Evolutionary conservation across 1,139 yeast species (phyloP), one percentile per base, ranked within the genome.

Genomic region (Chernovozyma sophiae-reginae): DNA sequence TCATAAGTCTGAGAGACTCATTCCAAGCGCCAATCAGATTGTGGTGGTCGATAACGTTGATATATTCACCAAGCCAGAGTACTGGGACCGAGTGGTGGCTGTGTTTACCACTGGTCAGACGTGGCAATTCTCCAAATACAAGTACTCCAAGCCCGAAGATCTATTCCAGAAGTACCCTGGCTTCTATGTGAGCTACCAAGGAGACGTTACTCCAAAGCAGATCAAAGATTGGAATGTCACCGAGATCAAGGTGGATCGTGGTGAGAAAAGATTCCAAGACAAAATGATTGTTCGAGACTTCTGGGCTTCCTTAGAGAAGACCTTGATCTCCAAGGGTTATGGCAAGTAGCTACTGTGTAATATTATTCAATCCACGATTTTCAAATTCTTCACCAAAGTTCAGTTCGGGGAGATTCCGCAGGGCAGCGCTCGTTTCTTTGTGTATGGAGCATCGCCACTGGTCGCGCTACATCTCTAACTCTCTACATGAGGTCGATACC

Each of bases 41-140:
- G 73, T 85, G 51, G 86, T 92, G 36, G 97, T 89, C 19, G 95
- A 86, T 55, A 85, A 85, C 42, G 89, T 89, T 5, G 95, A 89
- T 39, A 76, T 81, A 60, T 90, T 92, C 66, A 81, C 85, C 19
- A 90, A 89, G 55, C 96, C 96, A 3, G 98, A 92, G 54, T 89
- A 94, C 60, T 92, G 99, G 99, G 87, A 83, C 51, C 74, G 98
- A 41, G 97, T 94, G 1, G 86, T 92, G 34, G 97, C 96, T 0
- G 86, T 92, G 22, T 85, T 92, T 64, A 92, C 96, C 13, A 92
- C 97, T 2, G 98, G 99, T 14, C 98, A 92, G 63, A 74, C 82
- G 37, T 92, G 99, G 99, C 99, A 92, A 62, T 86, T 92, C 61
- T 78, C 86, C 51, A 79, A 81, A 51, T 92, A 92, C 60, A 85